Percentiles rank a stretch among this genome's conserved stretches.
phyloP scores from a whole-genome alignment of 1,139 yeast genomes.

The Diutina ranongensis region DNA sequence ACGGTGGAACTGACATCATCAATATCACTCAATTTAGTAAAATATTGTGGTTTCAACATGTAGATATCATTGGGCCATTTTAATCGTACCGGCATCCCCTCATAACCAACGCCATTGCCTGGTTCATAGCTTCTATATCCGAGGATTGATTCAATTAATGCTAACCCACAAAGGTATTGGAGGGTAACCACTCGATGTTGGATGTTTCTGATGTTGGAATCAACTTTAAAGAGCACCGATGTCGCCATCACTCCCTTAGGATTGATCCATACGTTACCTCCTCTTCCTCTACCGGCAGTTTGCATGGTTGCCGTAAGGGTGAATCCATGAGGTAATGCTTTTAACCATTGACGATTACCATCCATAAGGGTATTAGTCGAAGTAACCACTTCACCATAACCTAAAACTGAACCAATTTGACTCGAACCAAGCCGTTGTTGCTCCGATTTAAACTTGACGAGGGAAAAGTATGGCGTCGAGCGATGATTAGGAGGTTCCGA shows the following conservation, averaged over 20 bases:
- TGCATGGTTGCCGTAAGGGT: conserved; percentile 73
- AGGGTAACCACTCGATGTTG: conserved; percentile 51
- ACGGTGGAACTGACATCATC: conserved; percentile 22
- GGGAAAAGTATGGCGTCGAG: conserved; percentile 64
- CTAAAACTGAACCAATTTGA: conserved; percentile 45
- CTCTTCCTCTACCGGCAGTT: conserved; percentile 86
- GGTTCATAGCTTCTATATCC: conserved; percentile 10
- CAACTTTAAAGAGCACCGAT: conserved; percentile 54
- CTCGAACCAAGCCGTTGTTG: conserved; percentile 25
- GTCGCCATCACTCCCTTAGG: conserved; percentile 88
- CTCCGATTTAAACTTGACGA: conserved; percentile 39
- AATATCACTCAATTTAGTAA: conserved; percentile 18
- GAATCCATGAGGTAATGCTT: conserved; percentile 58
- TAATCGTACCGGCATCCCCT: conserved; percentile 64
- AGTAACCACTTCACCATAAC: conserved; percentile 83
- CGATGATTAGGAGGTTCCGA: conserved; percentile 10
- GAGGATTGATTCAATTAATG: conserved; percentile 63
- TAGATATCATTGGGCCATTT: conserved; percentile 98
- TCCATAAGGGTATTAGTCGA: conserved; percentile 79
- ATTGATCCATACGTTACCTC: conserved; percentile 91
- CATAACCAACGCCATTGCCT: conserved; percentile 38
- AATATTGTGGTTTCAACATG: conserved; percentile 53
- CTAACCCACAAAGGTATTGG: conserved; percentile 79
- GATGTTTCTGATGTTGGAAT: conserved; percentile 7
- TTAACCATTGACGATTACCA: conserved; percentile 48